A percentile compares a stretch with the other conserved stretches of the same genome.
Conservation (phyloP, 2,329 filamentous ascomycete species). For the Cercospora brassicicola region DNA sequence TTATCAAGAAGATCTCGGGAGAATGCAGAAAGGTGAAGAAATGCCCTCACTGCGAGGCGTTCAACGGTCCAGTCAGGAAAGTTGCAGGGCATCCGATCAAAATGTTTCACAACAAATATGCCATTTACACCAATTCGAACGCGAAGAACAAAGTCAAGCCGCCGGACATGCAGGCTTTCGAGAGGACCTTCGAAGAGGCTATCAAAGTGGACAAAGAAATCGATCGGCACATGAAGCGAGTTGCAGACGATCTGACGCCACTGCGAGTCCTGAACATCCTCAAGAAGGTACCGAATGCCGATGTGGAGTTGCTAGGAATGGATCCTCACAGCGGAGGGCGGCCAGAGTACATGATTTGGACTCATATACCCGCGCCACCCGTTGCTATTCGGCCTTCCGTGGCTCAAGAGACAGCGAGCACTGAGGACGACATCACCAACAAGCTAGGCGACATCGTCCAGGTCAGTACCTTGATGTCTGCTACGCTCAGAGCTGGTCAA, state of each 20-base stretch:
- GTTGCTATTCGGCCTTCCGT: constrained; percentile 94
- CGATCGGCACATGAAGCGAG: constrained; percentile 87
- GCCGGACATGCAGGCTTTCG: constrained; percentile 77
- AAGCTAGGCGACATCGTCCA: constrained; percentile 97
- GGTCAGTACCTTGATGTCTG: constrained; percentile 82
- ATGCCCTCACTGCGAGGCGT: constrained; percentile 75
- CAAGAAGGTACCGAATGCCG: constrained; percentile 76
- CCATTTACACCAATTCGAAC: constrained; percentile 82
- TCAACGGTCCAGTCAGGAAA: constrained; percentile 92
- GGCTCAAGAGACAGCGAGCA: constrained; percentile 86
- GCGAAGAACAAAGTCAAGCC: constrained; percentile 82
- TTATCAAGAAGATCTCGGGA: constrained; percentile 84
- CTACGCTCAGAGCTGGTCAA: constrained; percentile 78
- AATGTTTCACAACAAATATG: constrained; percentile 89
- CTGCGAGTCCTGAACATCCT: constrained; percentile 87
- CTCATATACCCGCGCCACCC: constrained; percentile 88
- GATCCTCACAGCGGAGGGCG: constrained; percentile 75
- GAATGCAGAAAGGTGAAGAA: constrained; percentile 83
- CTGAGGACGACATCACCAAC: constrained; percentile 93
- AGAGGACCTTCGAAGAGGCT: constrained; percentile 78
- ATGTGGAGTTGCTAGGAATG: constrained; percentile 88
- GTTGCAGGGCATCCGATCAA: constrained; percentile 79
- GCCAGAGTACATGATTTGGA: constrained; percentile 97
- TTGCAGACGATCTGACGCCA: constrained; percentile 91
- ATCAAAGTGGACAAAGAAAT: constrained; percentile 76